Conservation (phyloP, 257 asterid genomes). For the Catharanthus roseus region DNA sequence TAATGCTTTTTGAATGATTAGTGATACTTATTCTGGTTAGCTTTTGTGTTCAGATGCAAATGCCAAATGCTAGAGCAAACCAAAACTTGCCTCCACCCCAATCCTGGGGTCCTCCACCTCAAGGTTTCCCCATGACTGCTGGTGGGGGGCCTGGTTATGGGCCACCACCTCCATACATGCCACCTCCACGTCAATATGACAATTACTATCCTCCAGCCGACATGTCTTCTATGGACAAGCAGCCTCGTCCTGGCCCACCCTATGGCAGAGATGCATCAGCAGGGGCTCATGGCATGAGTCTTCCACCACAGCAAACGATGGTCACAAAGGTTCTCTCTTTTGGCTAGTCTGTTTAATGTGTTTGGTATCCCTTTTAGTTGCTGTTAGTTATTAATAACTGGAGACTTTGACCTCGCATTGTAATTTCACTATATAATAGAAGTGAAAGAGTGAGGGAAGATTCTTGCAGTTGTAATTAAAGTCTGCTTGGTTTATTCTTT, state of each 20-base stretch:
- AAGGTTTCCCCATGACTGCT: slow-evolving; percentile 43
- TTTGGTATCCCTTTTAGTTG: background rate
- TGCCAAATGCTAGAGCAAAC: slow-evolving; percentile 51
- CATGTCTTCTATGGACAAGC: slow-evolving; percentile 46
- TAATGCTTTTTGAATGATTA: slow-evolving; percentile 4
- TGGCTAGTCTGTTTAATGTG: slow-evolving; percentile 5
- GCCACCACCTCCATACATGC: slow-evolving; percentile 42
- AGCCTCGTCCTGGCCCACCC: slow-evolving; percentile 47
- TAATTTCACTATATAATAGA: background rate
- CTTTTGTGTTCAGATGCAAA: slow-evolving; percentile 50
- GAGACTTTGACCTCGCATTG: background rate
- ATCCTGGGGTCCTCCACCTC: slow-evolving; percentile 64
- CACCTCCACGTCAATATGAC: slow-evolving; percentile 65
- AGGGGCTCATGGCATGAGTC: slow-evolving; percentile 43
- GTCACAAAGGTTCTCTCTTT: slow-evolving; percentile 52
- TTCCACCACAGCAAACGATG: slow-evolving; percentile 62
- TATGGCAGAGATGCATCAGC: slow-evolving; percentile 53
- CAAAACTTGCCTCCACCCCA: slow-evolving; percentile 56
- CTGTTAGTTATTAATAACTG: background rate
- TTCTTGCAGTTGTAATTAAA: background rate
- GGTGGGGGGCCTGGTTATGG: slow-evolving; percentile 56
- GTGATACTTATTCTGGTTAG: slow-evolving; percentile 10
- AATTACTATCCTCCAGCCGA: slow-evolving; percentile 57
- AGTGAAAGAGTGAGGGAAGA: background rate
- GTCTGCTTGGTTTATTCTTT: background rate